These are phyloP conservation scores for Parietaria judaica DNA, from an alignment of 306 rosid genomes.

Conservation along the genomic window DNA sequence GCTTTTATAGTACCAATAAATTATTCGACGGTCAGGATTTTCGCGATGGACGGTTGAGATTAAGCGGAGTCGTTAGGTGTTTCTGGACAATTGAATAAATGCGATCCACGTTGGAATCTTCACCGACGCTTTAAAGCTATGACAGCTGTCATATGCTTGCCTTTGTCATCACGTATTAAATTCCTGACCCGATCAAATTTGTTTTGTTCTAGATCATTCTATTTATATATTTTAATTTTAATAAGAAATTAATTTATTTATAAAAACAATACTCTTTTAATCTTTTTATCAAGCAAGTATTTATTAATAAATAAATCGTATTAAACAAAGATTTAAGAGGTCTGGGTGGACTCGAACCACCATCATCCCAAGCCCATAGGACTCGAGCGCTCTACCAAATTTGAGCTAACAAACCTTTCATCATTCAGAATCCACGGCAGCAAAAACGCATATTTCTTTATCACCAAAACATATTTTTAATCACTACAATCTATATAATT, in stretches of 20 bases:
- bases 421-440: neutral
- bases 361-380: neutral
- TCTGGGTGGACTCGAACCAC: neutral
- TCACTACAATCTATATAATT: no score
- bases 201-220: no score
- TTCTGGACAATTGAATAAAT: neutral
- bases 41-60: slow-evolving; percentile 6
- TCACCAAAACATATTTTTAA: no score
- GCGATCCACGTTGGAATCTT: slow-evolving; percentile 9
- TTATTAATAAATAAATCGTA: neutral
- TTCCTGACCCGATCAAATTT: no score
- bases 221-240: no score
- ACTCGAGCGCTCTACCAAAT: neutral
- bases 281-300: no score
- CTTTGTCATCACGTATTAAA: no score
- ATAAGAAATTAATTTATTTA: no score
- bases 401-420: neutral
- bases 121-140: no score
- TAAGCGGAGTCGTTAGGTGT: neutral
- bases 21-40: slow-evolving; percentile 13
- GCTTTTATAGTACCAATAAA: neutral
- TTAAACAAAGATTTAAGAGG: neutral
- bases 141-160: no score
- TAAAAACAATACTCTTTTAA: no score
- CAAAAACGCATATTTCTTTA: no score